Percentiles rank a stretch among this genome's conserved stretches.
phyloP scores from a whole-genome alignment of 140 eudicot genomes.

The Oenanthe javanica region DNA sequence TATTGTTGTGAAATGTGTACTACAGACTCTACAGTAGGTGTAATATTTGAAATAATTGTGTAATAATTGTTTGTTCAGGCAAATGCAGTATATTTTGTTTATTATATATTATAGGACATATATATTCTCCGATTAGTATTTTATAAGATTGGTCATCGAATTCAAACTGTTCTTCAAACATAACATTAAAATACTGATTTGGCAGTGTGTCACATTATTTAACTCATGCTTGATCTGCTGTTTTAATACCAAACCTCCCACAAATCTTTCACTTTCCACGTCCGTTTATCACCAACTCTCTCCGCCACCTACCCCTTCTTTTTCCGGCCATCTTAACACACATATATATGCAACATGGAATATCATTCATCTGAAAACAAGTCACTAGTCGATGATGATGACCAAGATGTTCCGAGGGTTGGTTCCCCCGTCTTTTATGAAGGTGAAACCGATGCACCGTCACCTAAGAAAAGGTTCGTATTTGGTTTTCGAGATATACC shows the following conservation, averaged over 20 bases:
- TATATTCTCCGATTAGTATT: too few species aligned
- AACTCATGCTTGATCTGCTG: not conserved
- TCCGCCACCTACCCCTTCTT: not conserved
- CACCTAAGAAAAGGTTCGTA: conserved; percentile 19
- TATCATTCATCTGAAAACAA: not conserved
- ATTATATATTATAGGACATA: too few species aligned
- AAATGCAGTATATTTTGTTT: too few species aligned
- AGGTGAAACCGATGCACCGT: not conserved
- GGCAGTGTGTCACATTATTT: not conserved
- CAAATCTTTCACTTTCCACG: not conserved
- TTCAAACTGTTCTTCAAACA: too few species aligned
- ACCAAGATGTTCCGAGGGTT: not conserved
- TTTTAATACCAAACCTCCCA: not conserved
- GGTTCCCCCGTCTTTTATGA: not conserved
- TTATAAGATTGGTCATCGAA: too few species aligned
- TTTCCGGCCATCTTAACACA: not conserved
- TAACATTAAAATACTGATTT: conserved; percentile 3
- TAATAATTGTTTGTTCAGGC: not conserved
- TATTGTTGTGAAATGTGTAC: too few species aligned
- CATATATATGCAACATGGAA: not conserved
- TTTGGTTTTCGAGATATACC: not conserved
- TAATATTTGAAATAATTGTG: not conserved
- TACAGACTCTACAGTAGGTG: not conserved
- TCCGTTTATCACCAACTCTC: not conserved
- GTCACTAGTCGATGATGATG: not conserved